A percentile compares a stretch with the other conserved stretches of the same genome.
Conservation (phyloP, 352 stramenopile genomes). For the Thraustotheca clavata region DNA sequence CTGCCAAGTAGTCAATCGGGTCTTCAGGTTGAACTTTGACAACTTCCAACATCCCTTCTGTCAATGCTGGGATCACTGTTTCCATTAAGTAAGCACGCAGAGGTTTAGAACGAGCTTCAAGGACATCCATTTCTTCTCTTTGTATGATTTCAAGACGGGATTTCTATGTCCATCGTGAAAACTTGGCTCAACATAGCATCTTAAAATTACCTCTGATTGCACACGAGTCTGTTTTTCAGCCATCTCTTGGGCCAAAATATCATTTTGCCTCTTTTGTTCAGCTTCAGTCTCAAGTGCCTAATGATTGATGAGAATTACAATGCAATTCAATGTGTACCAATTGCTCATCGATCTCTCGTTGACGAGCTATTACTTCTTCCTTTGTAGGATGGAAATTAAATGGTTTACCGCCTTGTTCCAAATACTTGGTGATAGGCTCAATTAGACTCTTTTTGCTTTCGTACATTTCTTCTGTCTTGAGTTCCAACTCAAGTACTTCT, state of each 20-base stretch:
- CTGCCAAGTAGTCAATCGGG: slow-evolving; percentile 81
- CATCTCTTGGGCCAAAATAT: slow-evolving; percentile 28
- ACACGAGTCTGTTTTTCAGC: slow-evolving; percentile 9
- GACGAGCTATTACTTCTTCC: slow-evolving; percentile 45
- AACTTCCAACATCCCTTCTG: slow-evolving; percentile 81
- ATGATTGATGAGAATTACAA: neutral
- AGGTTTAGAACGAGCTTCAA: slow-evolving; percentile 71
- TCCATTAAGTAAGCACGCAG: slow-evolving; percentile 78
- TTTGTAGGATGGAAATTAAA: slow-evolving; percentile 78
- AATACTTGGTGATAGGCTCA: slow-evolving; percentile 51
- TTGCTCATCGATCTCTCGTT: slow-evolving; percentile 27
- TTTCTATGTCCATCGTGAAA: slow-evolving; percentile 13
- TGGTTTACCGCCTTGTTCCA: slow-evolving; percentile 62
- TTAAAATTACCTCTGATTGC: slow-evolving; percentile 4
- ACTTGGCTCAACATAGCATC: neutral
- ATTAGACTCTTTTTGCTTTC: slow-evolving; percentile 32
- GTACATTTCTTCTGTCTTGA: slow-evolving; percentile 40
- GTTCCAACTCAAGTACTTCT: slow-evolving; percentile 57
- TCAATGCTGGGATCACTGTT: slow-evolving; percentile 73
- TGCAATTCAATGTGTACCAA: neutral
- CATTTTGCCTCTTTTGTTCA: slow-evolving; percentile 40
- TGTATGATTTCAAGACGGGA: slow-evolving; percentile 63
- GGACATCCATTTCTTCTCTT: slow-evolving; percentile 66
- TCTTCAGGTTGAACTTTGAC: slow-evolving; percentile 78
- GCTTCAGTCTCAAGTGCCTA: slow-evolving; percentile 23